phyloP scores from a whole-genome alignment of 495 filamentous ascomycete genomes.

The Neurospora africana region DNA sequence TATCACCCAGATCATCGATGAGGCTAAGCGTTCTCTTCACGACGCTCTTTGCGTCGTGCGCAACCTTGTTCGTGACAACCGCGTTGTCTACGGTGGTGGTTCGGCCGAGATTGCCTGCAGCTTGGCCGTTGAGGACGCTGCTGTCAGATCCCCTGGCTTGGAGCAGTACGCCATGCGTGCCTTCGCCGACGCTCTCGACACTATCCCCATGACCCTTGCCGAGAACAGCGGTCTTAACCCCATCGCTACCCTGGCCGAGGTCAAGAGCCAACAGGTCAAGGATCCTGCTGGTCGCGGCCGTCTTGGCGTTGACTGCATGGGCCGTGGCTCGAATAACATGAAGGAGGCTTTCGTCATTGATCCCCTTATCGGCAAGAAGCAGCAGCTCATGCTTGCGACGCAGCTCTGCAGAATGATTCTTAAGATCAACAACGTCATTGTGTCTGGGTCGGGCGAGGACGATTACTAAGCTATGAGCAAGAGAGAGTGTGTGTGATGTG shows the following conservation, averaged over 20 bases:
- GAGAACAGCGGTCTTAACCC: constrained; percentile 96
- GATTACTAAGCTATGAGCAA: constrained; percentile 55
- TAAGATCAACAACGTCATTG: constrained; percentile 95
- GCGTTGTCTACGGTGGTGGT: constrained; percentile 96
- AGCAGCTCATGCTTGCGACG: constrained; percentile 90
- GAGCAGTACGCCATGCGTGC: constrained; percentile 99
- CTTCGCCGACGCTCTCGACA: constrained; percentile 89
- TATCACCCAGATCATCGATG: constrained; percentile 77
- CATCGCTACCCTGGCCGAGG: constrained; percentile 84
- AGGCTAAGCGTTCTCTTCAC: constrained; percentile 93
- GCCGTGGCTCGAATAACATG: constrained; percentile 91
- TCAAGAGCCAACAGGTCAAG: constrained; percentile 94
- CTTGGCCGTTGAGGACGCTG: constrained; percentile 88
- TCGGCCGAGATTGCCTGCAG: constrained; percentile 97
- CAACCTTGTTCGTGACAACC: constrained; percentile 91
- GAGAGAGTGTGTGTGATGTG: not conserved
- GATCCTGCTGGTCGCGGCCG: constrained; percentile 55
- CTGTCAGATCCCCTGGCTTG: constrained; percentile 86
- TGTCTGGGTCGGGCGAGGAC: constrained; percentile 81
- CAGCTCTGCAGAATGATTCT: constrained; percentile 99
- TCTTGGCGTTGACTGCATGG: constrained; percentile 96
- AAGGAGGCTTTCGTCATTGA: constrained; percentile 95
- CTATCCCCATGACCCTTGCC: constrained; percentile 89
- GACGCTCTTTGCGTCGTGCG: constrained; percentile 96
- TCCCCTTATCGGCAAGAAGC: constrained; percentile 91